Evolutionary conservation across 73 alveolate genomes (phyloP).

Genomic region (Stentor coeruleus): DNA sequence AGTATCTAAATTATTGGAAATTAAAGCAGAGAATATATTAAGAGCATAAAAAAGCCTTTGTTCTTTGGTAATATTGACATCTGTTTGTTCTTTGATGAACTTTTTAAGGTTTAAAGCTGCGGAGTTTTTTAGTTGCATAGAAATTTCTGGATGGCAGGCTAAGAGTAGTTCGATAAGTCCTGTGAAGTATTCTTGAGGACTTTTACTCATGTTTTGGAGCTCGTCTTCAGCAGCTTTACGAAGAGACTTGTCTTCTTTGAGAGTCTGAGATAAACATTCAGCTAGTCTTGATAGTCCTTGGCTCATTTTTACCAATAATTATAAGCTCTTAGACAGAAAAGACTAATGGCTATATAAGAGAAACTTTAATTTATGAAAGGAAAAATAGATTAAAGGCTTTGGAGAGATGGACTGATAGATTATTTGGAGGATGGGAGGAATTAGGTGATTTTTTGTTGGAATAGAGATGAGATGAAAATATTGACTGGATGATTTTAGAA

Average conservation of each 20-base stretch:
- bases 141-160: conserved; percentile 1
- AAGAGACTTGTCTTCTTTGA: neutral
- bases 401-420: too few relatives aligned
- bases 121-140: neutral
- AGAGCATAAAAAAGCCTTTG: neutral
- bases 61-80: neutral
- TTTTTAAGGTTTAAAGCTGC: conserved; percentile 12
- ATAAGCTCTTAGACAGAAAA: too few relatives aligned
- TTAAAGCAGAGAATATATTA: neutral
- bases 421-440: too few relatives aligned
- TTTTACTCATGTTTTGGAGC: neutral
- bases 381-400: too few relatives aligned
- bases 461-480: too few relatives aligned
- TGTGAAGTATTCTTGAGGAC: neutral
- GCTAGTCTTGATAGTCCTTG: neutral
- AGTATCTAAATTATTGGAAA: neutral
- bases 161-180: neutral
- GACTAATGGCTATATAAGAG: too few relatives aligned
- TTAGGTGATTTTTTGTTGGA: too few relatives aligned
- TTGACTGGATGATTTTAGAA: too few relatives aligned
- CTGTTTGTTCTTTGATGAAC: neutral
- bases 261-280: neutral
- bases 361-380: too few relatives aligned
- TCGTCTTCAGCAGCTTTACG: neutral
- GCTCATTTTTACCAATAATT: neutral